Base-by-base conservation (phyloP, 163 green algal species). In the Coccomyxa subellipsoidea region DNA sequence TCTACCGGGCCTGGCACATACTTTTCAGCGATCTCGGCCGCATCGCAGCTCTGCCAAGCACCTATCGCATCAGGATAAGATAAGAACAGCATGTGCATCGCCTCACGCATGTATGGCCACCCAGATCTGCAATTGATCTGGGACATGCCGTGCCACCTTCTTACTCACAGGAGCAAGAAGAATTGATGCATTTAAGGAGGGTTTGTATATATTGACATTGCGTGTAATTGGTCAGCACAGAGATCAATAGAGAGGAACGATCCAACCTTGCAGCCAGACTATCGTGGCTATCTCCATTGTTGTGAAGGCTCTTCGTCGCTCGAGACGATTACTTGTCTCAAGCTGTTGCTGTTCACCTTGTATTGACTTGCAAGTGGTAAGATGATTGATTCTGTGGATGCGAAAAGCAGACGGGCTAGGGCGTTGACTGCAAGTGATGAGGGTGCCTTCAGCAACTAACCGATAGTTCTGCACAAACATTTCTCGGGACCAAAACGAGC, bases 1-100 rank as follows among this genome's bases (percentile, higher is more conserved):
- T 80, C 54, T 7, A 83, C 69, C 18, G 81, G 81, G 15, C 72
- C 72, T n/a, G 84, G 84, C 39, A 76, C 77, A 47, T 84, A 88
- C 29, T 34, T 71, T 21, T 8, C n/a, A 69, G n/a, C 40, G 32
- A 69, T n/a, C 0, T 82, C 77, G 25, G 29, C 27, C 59, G 82
- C 82, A 79, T 37, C 34, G 23, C 32, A 38, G 8, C 31, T 32
- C 31, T 77, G 70, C 27, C 66, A 59, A 27, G 47, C 47, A 7
- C 47, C 47, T 59, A 18, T 59, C 8, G 3, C 23, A 27, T 59
- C 15, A 27, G 47, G 15, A 27, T 27, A 6, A 59, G 4, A 27
- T 23, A 27, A 7, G 23, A 8, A 27, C 5, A 6, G 21, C 21
- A 18, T 27, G 47, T 18, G 21, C 47, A 59, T 27, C 15, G 47